phyloP scores from a whole-genome alignment of 192 early-diverging fungal species.

The Diversispora eburnea region DNA sequence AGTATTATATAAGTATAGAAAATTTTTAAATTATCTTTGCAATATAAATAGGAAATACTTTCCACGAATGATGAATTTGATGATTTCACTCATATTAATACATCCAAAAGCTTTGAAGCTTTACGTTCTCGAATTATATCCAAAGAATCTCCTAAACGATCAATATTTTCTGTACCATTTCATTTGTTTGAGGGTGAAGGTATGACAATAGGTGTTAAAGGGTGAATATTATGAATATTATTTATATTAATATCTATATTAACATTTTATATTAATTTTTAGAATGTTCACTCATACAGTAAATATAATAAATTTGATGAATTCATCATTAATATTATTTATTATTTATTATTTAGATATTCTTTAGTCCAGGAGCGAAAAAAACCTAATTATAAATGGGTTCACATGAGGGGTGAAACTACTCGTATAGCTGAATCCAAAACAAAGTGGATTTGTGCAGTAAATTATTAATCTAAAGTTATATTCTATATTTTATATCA shows the following conservation, averaged over 20 bases:
- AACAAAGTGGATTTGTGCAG: constrained; percentile 62
- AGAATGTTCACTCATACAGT: not conserved
- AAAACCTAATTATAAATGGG: constrained; percentile 38
- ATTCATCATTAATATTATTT: not conserved
- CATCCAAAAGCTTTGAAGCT: constrained; percentile 38
- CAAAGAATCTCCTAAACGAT: constrained; percentile 63
- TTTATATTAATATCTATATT: not conserved
- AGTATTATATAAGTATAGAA: not conserved
- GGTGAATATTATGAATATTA: constrained; percentile 46
- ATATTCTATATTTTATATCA: not conserved
- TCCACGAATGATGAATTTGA: constrained; percentile 28
- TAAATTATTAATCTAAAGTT: constrained; percentile 23
- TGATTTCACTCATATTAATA: constrained; percentile 30
- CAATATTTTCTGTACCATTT: constrained; percentile 57
- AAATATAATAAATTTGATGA: not conserved
- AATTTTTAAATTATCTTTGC: not conserved
- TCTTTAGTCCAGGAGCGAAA: constrained; percentile 12
- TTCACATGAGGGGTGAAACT: constrained; percentile 46
- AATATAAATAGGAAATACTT: constrained; percentile 36
- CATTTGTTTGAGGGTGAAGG: constrained; percentile 46
- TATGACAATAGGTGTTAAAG: constrained; percentile 66
- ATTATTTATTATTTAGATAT: constrained; percentile 1
- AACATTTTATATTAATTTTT: not conserved
- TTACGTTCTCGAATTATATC: constrained; percentile 51
- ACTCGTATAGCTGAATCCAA: constrained; percentile 54